Conservation (phyloP, 1,284 basidiomycete species). For the Moesziomyces sp. region DNA sequence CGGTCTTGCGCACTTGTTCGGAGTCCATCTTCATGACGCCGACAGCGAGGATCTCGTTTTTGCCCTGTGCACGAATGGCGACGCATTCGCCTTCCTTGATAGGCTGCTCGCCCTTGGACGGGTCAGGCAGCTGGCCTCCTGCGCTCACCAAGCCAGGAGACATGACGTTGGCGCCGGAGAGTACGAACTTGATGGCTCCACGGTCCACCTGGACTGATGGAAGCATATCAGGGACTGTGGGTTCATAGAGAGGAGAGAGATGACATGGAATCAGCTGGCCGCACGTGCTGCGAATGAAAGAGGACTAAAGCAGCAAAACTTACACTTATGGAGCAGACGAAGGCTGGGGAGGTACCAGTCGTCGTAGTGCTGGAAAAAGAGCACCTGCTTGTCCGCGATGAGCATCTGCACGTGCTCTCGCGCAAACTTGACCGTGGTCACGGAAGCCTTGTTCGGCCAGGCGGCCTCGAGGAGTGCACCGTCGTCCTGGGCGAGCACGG, state of each 20-base stretch:
- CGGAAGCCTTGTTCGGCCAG: slow-evolving; percentile 98
- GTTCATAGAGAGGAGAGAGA: neutral
- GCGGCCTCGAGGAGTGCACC: slow-evolving; percentile 81
- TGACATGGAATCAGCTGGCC: slow-evolving; percentile 3
- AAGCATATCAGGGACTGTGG: slow-evolving; percentile 74
- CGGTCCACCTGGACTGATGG: slow-evolving; percentile 91
- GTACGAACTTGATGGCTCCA: slow-evolving; percentile 95
- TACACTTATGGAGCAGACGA: slow-evolving; percentile 84
- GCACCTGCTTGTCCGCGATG: slow-evolving; percentile 83
- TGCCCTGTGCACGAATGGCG: slow-evolving; percentile 93
- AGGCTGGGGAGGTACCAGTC: slow-evolving; percentile 90
- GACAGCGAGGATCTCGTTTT: slow-evolving; percentile 88
- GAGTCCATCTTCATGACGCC: slow-evolving; percentile 84
- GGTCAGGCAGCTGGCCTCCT: slow-evolving; percentile 86
- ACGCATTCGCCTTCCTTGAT: slow-evolving; percentile 80
- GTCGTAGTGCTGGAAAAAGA: slow-evolving; percentile 98
- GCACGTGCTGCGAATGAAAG: neutral
- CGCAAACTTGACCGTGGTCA: slow-evolving; percentile 89
- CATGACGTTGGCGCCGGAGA: slow-evolving; percentile 74
- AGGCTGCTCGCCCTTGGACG: slow-evolving; percentile 72
- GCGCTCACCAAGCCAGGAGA: slow-evolving; percentile 88
- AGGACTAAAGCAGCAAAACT: slow-evolving; percentile 3
- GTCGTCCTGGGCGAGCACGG: slow-evolving; percentile 71
- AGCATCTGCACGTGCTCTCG: slow-evolving; percentile 95
- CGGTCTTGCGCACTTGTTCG: slow-evolving; percentile 87